These are phyloP conservation scores for Penicillium sp. DNA, from an alignment of 2,329 filamentous ascomycete species.

Conservation along the genomic window DNA sequence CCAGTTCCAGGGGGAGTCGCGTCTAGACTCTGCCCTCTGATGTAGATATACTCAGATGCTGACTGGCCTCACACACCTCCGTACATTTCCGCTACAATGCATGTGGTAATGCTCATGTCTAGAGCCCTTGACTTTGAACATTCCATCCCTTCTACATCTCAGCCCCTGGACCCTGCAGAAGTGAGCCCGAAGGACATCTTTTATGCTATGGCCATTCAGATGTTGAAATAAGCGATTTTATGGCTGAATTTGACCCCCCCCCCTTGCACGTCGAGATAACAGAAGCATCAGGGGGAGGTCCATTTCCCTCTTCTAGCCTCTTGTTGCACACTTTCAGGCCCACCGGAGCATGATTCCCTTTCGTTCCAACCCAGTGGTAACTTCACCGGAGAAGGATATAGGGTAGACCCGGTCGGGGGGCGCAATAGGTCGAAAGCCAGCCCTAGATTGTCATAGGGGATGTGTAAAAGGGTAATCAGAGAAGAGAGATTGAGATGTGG, in stretches of 20 bases:
- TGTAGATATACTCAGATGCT: background rate
- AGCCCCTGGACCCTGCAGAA: constrained; percentile 2
- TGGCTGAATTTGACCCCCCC: background rate
- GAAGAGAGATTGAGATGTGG: background rate
- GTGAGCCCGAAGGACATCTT: background rate
- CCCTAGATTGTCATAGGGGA: background rate
- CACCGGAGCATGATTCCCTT: background rate
- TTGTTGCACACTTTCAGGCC: background rate
- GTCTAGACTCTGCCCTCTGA: background rate
- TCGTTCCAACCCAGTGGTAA: constrained; percentile 19
- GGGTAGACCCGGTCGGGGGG: constrained; percentile 4
- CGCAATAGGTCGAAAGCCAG: background rate
- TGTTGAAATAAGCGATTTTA: background rate
- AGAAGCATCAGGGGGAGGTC: background rate
- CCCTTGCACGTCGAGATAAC: background rate
- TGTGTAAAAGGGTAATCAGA: background rate
- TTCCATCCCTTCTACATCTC: background rate
- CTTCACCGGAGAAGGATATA: constrained; percentile 2
- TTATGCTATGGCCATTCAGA: background rate
- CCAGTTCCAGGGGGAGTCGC: constrained; percentile 6
- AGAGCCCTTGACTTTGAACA: background rate
- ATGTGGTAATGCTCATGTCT: background rate
- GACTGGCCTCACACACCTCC: background rate
- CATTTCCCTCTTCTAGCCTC: background rate
- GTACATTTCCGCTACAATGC: background rate